Evolutionary conservation across 2,329 filamentous ascomycete genomes (phyloP).

Genomic region (Colletotrichum sp.): DNA sequence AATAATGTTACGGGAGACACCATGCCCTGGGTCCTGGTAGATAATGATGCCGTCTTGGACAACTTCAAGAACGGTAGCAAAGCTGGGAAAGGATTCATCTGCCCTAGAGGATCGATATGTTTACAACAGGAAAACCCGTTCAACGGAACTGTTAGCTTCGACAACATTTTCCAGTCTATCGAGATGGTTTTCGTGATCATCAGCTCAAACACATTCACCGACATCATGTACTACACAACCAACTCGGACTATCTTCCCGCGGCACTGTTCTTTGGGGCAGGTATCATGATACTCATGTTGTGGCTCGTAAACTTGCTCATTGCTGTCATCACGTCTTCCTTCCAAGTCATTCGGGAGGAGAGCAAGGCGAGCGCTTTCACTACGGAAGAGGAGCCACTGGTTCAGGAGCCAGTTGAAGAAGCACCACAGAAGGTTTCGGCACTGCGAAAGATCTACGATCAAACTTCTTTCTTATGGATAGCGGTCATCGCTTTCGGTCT

Average conservation of each 20-base stretch:
- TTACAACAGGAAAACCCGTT: constrained; percentile 80
- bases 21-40: constrained; percentile 68
- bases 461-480: constrained; percentile 80
- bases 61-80: constrained; percentile 56
- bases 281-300: constrained; percentile 89
- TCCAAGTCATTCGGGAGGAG: constrained; percentile 97
- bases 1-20: constrained; percentile 59
- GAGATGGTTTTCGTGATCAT: constrained; percentile 98
- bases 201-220: constrained; percentile 96
- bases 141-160: constrained; percentile 88
- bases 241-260: constrained; percentile 89
- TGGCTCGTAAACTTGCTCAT: constrained; percentile 96
- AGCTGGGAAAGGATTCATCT: constrained; percentile 83
- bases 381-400: constrained; percentile 62
- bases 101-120: constrained; percentile 83
- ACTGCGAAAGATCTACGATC: constrained; percentile 76
- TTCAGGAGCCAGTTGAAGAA: constrained; percentile 18
- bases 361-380: constrained; percentile 94
- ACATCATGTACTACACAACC: constrained; percentile 92
- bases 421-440: constrained; percentile 38
- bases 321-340: constrained; percentile 97
- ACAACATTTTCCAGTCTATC: constrained; percentile 90
- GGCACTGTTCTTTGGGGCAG: constrained; percentile 76
- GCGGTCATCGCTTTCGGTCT: constrained; percentile 79
- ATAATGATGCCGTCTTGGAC: constrained; percentile 32